Percentiles rank a stretch among this genome's conserved stretches.
These are phyloP conservation scores for Neurospora pannonica DNA, from an alignment of 495 filamentous ascomycete species.

Conservation along the genomic window DNA sequence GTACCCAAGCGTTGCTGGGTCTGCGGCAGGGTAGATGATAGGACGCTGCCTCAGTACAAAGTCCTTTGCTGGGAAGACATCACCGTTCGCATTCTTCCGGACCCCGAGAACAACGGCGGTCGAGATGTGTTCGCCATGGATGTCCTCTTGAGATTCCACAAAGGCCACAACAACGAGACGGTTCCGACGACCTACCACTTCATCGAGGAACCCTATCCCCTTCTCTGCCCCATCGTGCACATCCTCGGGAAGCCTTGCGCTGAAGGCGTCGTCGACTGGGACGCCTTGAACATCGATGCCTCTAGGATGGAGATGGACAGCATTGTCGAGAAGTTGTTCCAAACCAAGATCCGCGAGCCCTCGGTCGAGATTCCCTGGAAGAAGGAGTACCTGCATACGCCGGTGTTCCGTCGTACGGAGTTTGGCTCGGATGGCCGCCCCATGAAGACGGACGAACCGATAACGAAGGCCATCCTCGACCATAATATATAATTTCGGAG, in stretches of 20 bases:
- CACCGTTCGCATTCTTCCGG: no score
- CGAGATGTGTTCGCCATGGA: slow-evolving; percentile 4
- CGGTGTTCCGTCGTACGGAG: neutral
- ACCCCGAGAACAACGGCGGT: no score
- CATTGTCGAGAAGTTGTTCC: neutral
- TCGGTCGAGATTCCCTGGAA: slow-evolving; percentile 3
- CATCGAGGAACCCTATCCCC: neutral
- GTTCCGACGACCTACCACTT: neutral
- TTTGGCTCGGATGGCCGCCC: neutral
- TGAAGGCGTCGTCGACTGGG: neutral
- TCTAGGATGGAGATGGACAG: neutral
- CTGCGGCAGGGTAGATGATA: no score
- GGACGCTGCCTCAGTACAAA: no score
- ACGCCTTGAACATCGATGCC: neutral
- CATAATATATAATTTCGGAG: neutral
- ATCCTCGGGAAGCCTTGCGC: neutral
- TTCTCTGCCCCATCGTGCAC: slow-evolving; percentile 2
- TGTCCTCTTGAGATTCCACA: neutral
- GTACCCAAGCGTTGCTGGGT: no score
- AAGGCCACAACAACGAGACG: slow-evolving; percentile 1
- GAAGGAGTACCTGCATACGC: slow-evolving; percentile 5
- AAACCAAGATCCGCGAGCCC: neutral
- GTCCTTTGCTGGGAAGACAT: no score
- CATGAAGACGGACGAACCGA: slow-evolving; percentile 1
- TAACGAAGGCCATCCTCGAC: neutral